Evolutionary conservation across 108 stramenopile genomes (phyloP).

Genomic region (Conticribra guillardii): DNA sequence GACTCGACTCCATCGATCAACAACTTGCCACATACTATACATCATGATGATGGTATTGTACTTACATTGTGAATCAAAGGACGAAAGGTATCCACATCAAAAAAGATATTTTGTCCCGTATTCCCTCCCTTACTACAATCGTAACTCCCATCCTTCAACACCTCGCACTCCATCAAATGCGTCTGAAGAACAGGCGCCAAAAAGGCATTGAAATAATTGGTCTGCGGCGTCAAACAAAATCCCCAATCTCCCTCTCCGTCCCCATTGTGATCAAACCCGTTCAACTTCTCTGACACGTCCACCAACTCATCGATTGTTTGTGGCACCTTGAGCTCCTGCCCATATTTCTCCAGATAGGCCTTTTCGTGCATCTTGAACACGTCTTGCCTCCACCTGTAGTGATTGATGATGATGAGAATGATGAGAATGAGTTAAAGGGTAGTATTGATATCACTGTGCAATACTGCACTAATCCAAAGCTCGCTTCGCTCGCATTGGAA

Average conservation of each 20-base stretch:
- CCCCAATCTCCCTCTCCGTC: conserved; percentile 47
- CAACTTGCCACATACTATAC: conserved; percentile 1
- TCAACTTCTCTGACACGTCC: conserved; percentile 26
- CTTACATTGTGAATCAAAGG: conserved; percentile 46
- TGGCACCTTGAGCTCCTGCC: conserved; percentile 26
- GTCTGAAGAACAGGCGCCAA: conserved; percentile 36
- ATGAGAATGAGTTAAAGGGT: no score
- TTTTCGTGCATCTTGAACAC: conserved; percentile 32
- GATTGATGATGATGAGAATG: no score
- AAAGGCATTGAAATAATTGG: conserved; percentile 48
- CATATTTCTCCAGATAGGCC: conserved; percentile 19
- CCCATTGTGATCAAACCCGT: conserved; percentile 44
- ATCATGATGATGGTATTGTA: no score
- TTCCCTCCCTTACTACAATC: conserved; percentile 6
- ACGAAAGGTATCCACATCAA: conserved; percentile 39
- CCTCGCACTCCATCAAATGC: conserved; percentile 19
- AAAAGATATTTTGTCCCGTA: conserved; percentile 52
- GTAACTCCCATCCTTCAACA: not conserved
- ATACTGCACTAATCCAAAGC: no score
- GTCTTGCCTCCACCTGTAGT: conserved; percentile 49
- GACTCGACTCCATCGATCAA: no score
- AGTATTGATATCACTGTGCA: no score
- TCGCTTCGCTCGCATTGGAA: no score
- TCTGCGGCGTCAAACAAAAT: conserved; percentile 49
- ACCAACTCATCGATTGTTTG: conserved; percentile 40